Evolutionary conservation across 331 rosid genomes (phyloP).

Genomic region (Pyrus hybrid): DNA sequence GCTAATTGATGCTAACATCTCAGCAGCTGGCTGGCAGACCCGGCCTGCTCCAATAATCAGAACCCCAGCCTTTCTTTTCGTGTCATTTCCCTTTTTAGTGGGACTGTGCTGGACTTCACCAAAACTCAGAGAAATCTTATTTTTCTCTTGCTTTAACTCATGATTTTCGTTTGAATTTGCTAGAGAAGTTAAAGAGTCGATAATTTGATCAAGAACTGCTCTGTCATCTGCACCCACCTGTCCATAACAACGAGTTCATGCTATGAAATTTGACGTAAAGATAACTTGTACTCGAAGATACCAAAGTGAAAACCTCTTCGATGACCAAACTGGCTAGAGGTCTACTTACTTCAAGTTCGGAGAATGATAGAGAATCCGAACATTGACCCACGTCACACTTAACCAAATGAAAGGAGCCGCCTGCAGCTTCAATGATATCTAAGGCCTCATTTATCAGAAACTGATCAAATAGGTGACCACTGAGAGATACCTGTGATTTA

Average conservation of each 20-base stretch:
- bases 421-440: constrained; percentile 86
- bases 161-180: constrained; percentile 47
- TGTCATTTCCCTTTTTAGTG: constrained; percentile 32
- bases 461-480: constrained; percentile 82
- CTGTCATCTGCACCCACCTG: constrained; percentile 88
- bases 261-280: neutral
- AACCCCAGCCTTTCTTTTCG: constrained; percentile 53
- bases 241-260: constrained; percentile 13
- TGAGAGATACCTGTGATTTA: constrained; percentile 70
- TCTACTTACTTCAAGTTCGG: constrained; percentile 85
- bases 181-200: constrained; percentile 67
- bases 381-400: constrained; percentile 85
- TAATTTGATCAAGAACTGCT: constrained; percentile 58
- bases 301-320: neutral
- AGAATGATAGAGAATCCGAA: constrained; percentile 52
- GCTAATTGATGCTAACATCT: constrained; percentile 64
- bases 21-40: constrained; percentile 91
- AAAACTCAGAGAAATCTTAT: constrained; percentile 49
- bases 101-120: constrained; percentile 49
- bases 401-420: constrained; percentile 83
- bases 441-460: constrained; percentile 94
- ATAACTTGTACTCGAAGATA: neutral
- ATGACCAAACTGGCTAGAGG: constrained; percentile 3
- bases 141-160: constrained; percentile 32
- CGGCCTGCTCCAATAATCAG: constrained; percentile 95